Conservation (phyloP, 768 basidiomycete genomes). For the Tylopilus vinaceipallidus region DNA sequence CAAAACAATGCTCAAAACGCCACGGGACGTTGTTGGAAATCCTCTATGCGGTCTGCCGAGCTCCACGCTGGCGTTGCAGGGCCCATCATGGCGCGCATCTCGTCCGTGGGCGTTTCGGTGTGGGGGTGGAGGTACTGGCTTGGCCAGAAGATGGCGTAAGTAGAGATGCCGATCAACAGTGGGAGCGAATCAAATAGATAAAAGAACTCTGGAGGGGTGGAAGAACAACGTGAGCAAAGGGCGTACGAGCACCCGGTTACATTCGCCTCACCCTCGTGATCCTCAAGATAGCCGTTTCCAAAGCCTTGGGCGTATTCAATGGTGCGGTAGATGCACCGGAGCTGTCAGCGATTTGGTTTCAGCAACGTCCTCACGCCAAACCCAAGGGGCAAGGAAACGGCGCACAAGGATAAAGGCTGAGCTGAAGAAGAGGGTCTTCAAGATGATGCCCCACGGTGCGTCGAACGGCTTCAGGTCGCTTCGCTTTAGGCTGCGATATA, state of each 20-base stretch:
- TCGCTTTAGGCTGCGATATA: constrained; percentile 14
- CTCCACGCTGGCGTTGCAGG: too few species aligned
- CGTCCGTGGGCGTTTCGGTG: neutral
- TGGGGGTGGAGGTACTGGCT: constrained; percentile 18
- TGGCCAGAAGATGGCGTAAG: constrained; percentile 30
- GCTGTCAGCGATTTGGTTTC: neutral
- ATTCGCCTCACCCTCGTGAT: constrained; percentile 23
- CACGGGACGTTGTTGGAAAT: too few species aligned
- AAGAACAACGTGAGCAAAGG: too few species aligned
- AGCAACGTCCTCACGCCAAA: too few species aligned
- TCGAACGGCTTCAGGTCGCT: neutral
- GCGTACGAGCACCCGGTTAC: too few species aligned
- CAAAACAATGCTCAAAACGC: too few species aligned
- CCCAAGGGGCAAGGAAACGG: too few species aligned
- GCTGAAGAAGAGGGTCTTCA: constrained; percentile 23
- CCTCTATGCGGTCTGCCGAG: too few species aligned
- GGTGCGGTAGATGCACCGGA: constrained; percentile 32
- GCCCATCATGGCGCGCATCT: neutral
- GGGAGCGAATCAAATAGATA: constrained; percentile 31
- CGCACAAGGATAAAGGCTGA: constrained; percentile 30
- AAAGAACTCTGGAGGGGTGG: constrained; percentile 22
- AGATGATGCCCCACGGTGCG: constrained; percentile 18
- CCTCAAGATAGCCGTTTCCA: constrained; percentile 16
- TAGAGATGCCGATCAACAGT: constrained; percentile 22
- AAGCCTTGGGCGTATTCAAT: constrained; percentile 20